These are phyloP conservation scores for Pyrenochaeta sp. DNA, from an alignment of 2,329 filamentous ascomycete genomes.

Conservation along the genomic window DNA sequence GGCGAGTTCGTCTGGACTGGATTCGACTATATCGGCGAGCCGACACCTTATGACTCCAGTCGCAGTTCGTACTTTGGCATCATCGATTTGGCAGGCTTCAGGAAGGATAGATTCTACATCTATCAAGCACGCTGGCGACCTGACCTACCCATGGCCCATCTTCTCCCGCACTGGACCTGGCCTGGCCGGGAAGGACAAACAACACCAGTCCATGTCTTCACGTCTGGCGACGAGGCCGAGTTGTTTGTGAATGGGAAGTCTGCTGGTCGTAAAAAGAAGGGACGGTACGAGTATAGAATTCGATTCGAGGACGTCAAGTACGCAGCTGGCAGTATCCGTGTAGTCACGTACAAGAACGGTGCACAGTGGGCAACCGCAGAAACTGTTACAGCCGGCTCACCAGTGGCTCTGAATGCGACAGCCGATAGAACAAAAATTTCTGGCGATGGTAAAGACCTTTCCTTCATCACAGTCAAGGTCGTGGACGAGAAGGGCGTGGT, in stretches of 20 bases:
- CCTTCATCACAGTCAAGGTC: slow-evolving; percentile 56
- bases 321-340: slow-evolving; percentile 56
- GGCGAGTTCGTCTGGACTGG: slow-evolving; percentile 63
- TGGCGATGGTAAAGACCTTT: slow-evolving; percentile 55
- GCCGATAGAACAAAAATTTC: slow-evolving; percentile 51
- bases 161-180: slow-evolving; percentile 66
- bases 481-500: slow-evolving; percentile 53
- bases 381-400: slow-evolving; percentile 51
- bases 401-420: slow-evolving; percentile 49
- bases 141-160: slow-evolving; percentile 57
- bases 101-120: slow-evolving; percentile 63
- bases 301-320: slow-evolving; percentile 62
- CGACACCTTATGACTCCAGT: slow-evolving; percentile 56
- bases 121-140: slow-evolving; percentile 64
- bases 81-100: slow-evolving; percentile 64
- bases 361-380: slow-evolving; percentile 55
- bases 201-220: slow-evolving; percentile 64
- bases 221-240: slow-evolving; percentile 61
- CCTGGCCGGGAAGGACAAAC: slow-evolving; percentile 55
- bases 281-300: slow-evolving; percentile 55
- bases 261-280: slow-evolving; percentile 50
- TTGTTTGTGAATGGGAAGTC: slow-evolving; percentile 62
- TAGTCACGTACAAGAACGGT: slow-evolving; percentile 59
- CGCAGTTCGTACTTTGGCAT: slow-evolving; percentile 65
- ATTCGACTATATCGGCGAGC: slow-evolving; percentile 61